Percentiles rank a stretch among this genome's conserved stretches.
These are phyloP conservation scores for Backusella luteola DNA, from an alignment of 192 early-diverging fungal genomes.

Conservation along the genomic window DNA sequence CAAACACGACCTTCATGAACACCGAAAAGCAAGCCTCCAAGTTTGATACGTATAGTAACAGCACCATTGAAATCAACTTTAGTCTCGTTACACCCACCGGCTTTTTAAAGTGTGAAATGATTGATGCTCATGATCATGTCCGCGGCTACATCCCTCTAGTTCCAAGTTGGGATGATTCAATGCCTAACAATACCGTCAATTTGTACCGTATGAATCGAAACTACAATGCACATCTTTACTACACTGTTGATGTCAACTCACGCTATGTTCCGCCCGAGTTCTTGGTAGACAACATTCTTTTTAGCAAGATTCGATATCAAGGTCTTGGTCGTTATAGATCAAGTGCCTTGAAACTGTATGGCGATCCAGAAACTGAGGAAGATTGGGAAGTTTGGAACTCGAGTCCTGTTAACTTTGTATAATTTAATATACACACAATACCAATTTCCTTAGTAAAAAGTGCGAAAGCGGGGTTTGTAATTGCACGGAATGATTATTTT, in stretches of 20 bases:
- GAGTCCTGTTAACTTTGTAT: constrained; percentile 3
- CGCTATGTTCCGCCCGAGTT: neutral
- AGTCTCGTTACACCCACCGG: constrained; percentile 22
- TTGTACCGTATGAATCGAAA: neutral
- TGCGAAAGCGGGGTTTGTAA: too few relatives aligned
- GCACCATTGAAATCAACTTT: neutral
- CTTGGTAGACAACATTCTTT: neutral
- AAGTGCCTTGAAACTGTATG: constrained; percentile 32
- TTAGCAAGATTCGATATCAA: neutral
- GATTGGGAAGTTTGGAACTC: constrained; percentile 23
- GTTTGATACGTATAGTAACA: neutral
- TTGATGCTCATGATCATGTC: constrained; percentile 13
- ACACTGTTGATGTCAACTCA: neutral
- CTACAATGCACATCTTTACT: neutral
- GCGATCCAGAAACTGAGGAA: constrained; percentile 20
- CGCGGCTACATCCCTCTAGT: constrained; percentile 6
- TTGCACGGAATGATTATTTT: too few relatives aligned
- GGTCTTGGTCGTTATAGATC: neutral
- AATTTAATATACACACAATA: neutral
- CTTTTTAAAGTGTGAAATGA: constrained; percentile 13
- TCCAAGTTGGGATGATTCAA: constrained; percentile 8
- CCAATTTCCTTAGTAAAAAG: too few relatives aligned
- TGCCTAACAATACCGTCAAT: neutral
- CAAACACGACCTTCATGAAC: neutral
- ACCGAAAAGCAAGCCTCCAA: neutral